Evolutionary conservation across 305 asterid species (phyloP).

Genomic region (Rubia tinctorum): DNA sequence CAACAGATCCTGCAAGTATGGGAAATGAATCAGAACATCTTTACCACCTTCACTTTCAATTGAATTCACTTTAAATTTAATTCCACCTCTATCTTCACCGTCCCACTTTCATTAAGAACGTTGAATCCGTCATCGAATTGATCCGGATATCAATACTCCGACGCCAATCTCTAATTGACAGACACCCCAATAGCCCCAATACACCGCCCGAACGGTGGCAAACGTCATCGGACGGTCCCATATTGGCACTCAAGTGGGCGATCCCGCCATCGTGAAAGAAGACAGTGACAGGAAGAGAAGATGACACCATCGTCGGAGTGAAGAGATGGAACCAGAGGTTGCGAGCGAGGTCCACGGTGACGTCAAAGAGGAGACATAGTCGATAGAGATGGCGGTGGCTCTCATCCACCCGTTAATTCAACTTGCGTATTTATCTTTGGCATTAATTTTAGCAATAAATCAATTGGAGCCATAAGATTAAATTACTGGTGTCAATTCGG

Average conservation of each 20-base stretch:
- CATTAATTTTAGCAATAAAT: no score
- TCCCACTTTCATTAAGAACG: conserved; percentile 24
- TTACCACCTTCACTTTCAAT: no score
- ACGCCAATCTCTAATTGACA: conserved; percentile 68
- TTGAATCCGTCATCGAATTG: conserved; percentile 79
- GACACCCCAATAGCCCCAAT: conserved; percentile 56
- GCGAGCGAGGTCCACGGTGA: conserved; percentile 52
- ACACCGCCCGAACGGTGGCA: conserved; percentile 56
- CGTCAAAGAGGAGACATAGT: conserved; percentile 57
- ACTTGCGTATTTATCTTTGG: no score
- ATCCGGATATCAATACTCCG: conserved; percentile 68
- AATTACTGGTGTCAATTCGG: no score
- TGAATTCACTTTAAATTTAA: no score
- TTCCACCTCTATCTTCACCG: no score
- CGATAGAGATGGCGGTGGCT: conserved; percentile 22
- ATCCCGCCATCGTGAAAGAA: conserved; percentile 91
- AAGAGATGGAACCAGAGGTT: conserved; percentile 75
- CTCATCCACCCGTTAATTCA: no score
- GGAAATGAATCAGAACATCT: no score
- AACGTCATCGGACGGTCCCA: conserved; percentile 46
- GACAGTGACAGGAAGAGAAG: conserved; percentile 46
- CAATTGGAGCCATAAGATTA: no score
- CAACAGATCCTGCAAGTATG: no score
- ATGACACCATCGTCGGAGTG: conserved; percentile 30
- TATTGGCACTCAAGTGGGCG: conserved; percentile 51